Conservation (phyloP, 257 asterid genomes). For the Petunia axillaris region DNA sequence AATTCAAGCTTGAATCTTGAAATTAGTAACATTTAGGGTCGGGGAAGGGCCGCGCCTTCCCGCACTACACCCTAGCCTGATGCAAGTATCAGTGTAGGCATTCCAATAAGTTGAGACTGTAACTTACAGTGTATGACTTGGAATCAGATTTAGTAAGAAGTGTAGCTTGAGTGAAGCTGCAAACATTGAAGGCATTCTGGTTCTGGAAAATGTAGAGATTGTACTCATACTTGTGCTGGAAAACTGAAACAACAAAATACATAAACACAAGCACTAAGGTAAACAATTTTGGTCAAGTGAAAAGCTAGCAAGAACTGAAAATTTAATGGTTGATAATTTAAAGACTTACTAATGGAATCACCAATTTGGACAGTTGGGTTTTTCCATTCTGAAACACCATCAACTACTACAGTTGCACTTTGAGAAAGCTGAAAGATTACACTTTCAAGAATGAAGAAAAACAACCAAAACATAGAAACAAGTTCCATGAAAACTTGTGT, state of each 20-base stretch:
- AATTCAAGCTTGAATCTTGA: conserved; percentile 13
- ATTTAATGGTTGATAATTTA: neutral
- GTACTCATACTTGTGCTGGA: conserved; percentile 71
- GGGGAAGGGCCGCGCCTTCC: too few species aligned
- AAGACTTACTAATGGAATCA: conserved; percentile 76
- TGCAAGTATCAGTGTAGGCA: too few species aligned
- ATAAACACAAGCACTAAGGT: neutral
- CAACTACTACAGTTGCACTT: conserved; percentile 65
- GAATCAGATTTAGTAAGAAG: conserved; percentile 72
- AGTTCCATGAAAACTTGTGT: conserved; percentile 35
- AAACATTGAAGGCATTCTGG: conserved; percentile 60
- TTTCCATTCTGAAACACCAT: conserved; percentile 81
- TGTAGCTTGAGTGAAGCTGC: conserved; percentile 87
- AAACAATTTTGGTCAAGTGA: neutral
- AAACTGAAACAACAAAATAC: conserved; percentile 47
- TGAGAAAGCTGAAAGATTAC: conserved; percentile 40
- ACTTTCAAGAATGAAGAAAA: conserved; percentile 38
- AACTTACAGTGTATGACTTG: conserved; percentile 65
- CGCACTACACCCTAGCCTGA: too few species aligned
- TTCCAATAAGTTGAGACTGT: neutral
- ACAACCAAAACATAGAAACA: conserved; percentile 34
- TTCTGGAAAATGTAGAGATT: conserved; percentile 88
- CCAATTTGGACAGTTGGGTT: conserved; percentile 75
- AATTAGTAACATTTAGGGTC: neutral
- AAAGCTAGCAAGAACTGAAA: neutral